Evolutionary conservation across 148 eudicot species (phyloP), one percentile per base, ranked within the genome.

Genomic region (Linanthus parryae): DNA sequence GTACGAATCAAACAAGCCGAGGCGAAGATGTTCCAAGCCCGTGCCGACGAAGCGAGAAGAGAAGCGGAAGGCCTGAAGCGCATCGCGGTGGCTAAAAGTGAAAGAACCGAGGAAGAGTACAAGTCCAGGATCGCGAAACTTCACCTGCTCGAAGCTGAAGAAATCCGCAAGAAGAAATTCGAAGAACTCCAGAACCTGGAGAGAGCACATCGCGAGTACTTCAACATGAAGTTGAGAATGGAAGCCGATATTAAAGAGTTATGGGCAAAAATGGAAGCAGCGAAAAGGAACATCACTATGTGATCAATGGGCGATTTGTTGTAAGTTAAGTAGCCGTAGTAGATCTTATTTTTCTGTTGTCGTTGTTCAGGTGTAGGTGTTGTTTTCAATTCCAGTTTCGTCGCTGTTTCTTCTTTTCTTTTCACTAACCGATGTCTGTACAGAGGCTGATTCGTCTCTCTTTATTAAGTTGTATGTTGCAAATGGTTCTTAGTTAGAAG

Each of bases 11-110:
- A 92, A 57, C 87, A 56, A 21, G 94, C 94, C 2, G 98, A 92
- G 58, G 87, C 96, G 35, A 69, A 84, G 44, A 84, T 92, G 94
- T 92, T 87, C 60, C 96, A 87, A 70, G 47, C 71, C 15, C 94
- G 91, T 1, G 94, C 98, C 19, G 96, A 87, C 55, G 85, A 81
- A 56, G 98, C 98, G 45, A 78, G 85, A 38, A 77, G 84, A 71
- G 98, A 92, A 62, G 83, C 94, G 8, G 96, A 84, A 58, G 87
- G 84, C 22, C 65, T 92, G 51, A 82, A 84, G 56, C 83, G 85
- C 34, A 81, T 87, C 22, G 75, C 77, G 14, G 37, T 64, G 0
- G 65, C 78, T 8, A 87, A 87, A 58, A 79, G 70, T 19, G 81
- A 92, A 54, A 87, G 81, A 44, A 68, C 73, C 4, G 94, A 92